These are phyloP conservation scores for Pisolithus marmoratus DNA, from an alignment of 768 basidiomycete species.

Conservation along the genomic window DNA sequence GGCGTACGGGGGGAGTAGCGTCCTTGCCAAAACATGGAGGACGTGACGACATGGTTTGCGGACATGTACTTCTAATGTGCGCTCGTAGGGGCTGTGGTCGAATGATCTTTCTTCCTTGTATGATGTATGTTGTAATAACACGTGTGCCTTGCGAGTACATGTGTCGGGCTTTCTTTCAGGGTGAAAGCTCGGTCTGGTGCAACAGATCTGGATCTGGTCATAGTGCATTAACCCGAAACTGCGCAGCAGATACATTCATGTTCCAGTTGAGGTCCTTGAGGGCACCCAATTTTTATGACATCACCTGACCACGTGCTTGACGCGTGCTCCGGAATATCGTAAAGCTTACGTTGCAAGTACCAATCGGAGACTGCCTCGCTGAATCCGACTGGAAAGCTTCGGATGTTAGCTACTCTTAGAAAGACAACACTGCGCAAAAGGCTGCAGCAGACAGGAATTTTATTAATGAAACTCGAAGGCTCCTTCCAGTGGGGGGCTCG, in stretches of 20 bases:
- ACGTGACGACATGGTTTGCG: constrained; percentile 26
- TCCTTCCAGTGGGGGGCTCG: too few species aligned
- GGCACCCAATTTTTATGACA: background rate
- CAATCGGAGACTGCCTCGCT: background rate
- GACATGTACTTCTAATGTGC: constrained; percentile 13
- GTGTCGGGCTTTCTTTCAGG: constrained; percentile 6
- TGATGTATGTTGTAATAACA: constrained; percentile 7
- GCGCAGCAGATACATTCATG: too few species aligned
- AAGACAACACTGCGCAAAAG: background rate
- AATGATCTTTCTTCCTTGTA: constrained; percentile 8
- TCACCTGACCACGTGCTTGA: constrained; percentile 18
- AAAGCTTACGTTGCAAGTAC: constrained; percentile 16
- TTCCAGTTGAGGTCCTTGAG: too few species aligned
- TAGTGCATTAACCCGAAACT: too few species aligned
- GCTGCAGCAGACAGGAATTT: too few species aligned
- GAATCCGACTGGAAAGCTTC: constrained; percentile 13
- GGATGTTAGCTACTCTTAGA: background rate
- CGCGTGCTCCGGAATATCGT: constrained; percentile 27
- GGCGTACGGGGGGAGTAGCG: constrained; percentile 18
- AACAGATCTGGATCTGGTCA: background rate
- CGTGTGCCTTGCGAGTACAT: constrained; percentile 8
- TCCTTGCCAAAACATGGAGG: constrained; percentile 30
- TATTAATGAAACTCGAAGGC: too few species aligned
- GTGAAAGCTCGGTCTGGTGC: background rate
- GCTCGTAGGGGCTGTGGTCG: constrained; percentile 8